Conservation (phyloP, 2,329 filamentous ascomycete species). For the Helminthosporium solani region DNA sequence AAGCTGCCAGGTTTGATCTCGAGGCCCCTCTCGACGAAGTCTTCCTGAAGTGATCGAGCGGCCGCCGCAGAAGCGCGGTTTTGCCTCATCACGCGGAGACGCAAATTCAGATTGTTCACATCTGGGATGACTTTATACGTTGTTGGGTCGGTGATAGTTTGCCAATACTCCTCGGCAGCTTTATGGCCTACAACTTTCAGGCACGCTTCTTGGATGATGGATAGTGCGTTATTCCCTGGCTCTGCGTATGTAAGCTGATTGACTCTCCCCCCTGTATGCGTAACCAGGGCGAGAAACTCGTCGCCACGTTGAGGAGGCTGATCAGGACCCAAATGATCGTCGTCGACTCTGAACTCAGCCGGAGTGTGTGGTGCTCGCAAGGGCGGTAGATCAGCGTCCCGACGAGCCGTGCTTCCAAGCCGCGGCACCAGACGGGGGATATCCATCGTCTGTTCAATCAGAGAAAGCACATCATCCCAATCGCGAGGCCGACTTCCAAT, state of each 20-base stretch:
- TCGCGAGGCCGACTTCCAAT: constrained; percentile 61
- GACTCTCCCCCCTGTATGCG: constrained; percentile 21
- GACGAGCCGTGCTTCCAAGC: constrained; percentile 33
- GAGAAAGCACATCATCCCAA: constrained; percentile 68
- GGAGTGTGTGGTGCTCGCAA: constrained; percentile 41
- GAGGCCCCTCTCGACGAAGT: constrained; percentile 30
- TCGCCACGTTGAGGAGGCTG: constrained; percentile 26
- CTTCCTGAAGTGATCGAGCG: constrained; percentile 56
- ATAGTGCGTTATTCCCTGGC: constrained; percentile 61
- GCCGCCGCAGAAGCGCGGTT: constrained; percentile 66
- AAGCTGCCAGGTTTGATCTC: constrained; percentile 55
- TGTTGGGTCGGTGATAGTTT: constrained; percentile 59
- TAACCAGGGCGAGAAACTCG: constrained; percentile 33
- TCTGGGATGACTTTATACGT: constrained; percentile 69
- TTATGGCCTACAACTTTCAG: constrained; percentile 60
- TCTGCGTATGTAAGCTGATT: constrained; percentile 45
- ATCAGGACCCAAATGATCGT: constrained; percentile 29
- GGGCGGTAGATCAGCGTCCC: constrained; percentile 24
- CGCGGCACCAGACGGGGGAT: constrained; percentile 59
- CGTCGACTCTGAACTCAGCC: constrained; percentile 25
- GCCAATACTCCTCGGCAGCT: constrained; percentile 76
- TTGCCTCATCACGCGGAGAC: constrained; percentile 66
- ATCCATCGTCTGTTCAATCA: constrained; percentile 81
- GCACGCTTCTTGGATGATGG: constrained; percentile 67
- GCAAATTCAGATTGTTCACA: constrained; percentile 65